phyloP scores from a whole-genome alignment of 495 filamentous ascomycete species.

The Penicillium robsamsonii region DNA sequence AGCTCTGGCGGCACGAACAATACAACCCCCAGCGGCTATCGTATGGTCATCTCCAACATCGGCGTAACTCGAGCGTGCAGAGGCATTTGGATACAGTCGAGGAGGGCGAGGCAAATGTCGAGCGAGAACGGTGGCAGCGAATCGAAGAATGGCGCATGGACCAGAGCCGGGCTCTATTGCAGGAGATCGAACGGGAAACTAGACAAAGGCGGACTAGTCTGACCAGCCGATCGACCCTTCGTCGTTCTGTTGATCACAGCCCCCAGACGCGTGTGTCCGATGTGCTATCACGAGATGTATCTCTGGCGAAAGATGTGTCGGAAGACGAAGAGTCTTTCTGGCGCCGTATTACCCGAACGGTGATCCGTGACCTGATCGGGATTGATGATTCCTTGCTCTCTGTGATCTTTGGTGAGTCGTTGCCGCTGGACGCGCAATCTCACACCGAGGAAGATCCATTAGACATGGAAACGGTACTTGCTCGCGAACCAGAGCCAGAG shows the following conservation, averaged over 20 bases:
- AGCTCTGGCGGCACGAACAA: slow-evolving; percentile 80
- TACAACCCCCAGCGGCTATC: slow-evolving; percentile 65
- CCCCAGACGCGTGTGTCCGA: slow-evolving; percentile 24
- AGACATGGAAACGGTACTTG: slow-evolving; percentile 35
- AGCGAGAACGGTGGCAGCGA: slow-evolving; percentile 67
- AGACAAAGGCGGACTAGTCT: slow-evolving; percentile 53
- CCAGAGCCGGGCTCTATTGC: slow-evolving; percentile 77
- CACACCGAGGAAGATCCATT: slow-evolving; percentile 10
- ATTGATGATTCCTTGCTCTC: slow-evolving; percentile 83
- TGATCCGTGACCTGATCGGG: slow-evolving; percentile 86
- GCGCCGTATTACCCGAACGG: slow-evolving; percentile 77
- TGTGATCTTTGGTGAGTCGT: slow-evolving; percentile 80
- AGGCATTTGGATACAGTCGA: slow-evolving; percentile 64
- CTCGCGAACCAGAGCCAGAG: slow-evolving; percentile 35
- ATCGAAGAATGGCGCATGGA: slow-evolving; percentile 93
- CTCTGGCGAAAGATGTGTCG: slow-evolving; percentile 22
- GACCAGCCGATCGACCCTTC: slow-evolving; percentile 33
- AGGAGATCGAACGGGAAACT: slow-evolving; percentile 86
- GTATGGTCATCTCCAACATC: slow-evolving; percentile 26
- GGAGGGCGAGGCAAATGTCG: slow-evolving; percentile 52
- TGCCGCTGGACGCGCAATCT: slow-evolving; percentile 45
- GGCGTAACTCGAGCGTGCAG: slow-evolving; percentile 60
- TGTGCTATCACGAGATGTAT: slow-evolving; percentile 16
- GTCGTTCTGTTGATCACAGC: slow-evolving; percentile 20
- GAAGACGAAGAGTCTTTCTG: slow-evolving; percentile 63